These are phyloP conservation scores for Botrytis cinerea DNA, from an alignment of 2,329 filamentous ascomycete species.

Conservation along the genomic window DNA sequence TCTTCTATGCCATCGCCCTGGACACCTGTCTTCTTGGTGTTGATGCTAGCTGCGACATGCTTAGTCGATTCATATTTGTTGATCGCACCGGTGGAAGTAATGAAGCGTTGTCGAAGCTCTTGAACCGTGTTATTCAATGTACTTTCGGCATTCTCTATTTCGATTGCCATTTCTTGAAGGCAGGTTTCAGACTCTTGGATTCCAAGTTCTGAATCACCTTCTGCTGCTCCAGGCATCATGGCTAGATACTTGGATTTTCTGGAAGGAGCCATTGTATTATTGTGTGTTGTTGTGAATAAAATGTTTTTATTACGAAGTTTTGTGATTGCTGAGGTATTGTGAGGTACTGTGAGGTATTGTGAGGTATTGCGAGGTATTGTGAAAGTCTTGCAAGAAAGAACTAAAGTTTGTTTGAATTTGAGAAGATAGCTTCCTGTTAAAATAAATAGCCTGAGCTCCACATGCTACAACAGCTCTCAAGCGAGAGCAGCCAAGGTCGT, in stretches of 20 bases:
- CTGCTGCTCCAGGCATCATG: too few species aligned
- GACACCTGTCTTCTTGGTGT: rapidly evolving
- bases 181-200: background rate
- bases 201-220: background rate
- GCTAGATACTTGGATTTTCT: background rate
- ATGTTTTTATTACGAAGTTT: background rate
- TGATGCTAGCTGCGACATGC: too few species aligned
- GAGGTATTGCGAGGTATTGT: background rate
- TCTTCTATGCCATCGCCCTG: background rate
- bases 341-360: too few species aligned
- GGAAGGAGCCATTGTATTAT: background rate
- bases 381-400: background rate
- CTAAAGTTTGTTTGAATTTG: background rate
- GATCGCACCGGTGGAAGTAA: background rate
- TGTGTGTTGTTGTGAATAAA: background rate
- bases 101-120: background rate
- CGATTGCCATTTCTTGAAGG: background rate
- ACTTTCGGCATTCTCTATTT: background rate
- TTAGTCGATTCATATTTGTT: background rate
- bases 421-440: background rate
- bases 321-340: background rate
- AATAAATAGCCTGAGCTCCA: background rate
- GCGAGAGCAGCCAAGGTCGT: background rate
- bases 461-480: background rate
- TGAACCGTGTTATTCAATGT: background rate